phyloP scores from a whole-genome alignment of 768 basidiomycete species.

The Podaxis sp. region DNA sequence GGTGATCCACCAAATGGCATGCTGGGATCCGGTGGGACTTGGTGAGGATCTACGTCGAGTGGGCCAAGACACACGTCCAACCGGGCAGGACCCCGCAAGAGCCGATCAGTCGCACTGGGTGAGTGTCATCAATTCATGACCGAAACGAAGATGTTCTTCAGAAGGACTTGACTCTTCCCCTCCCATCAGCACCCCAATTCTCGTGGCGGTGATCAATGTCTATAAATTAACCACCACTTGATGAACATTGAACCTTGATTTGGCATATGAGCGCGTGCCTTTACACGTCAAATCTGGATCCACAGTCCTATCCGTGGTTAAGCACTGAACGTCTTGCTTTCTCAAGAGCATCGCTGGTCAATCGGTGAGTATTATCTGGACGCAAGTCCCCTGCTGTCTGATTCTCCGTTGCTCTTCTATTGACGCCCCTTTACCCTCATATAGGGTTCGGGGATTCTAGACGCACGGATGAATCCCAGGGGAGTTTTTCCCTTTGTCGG shows the following conservation, averaged over 20 bases:
- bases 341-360: not conserved
- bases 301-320: not conserved
- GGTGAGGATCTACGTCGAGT: not conserved
- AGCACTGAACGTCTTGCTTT: not conserved
- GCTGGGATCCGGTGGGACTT: not conserved
- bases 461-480: not conserved
- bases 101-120: conserved; percentile 8
- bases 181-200: conserved; percentile 15
- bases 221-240: conserved; percentile 5
- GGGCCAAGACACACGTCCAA: not conserved
- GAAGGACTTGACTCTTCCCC: not conserved
- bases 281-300: not conserved
- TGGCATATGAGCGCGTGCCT: not conserved
- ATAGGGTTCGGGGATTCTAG: no score
- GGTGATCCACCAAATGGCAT: not conserved
- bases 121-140: conserved; percentile 3
- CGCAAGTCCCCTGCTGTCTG: not conserved
- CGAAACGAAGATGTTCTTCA: not conserved
- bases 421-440: not conserved
- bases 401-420: not conserved
- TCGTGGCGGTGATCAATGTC: conserved; percentile 9
- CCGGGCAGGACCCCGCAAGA: not conserved
- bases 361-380: not conserved
- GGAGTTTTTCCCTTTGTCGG: not conserved
- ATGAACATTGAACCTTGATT: not conserved